Evolutionary conservation across 1,284 basidiomycete species (phyloP), one percentile per base, ranked within the genome.

Genomic region (Phlebopus sp.): DNA sequence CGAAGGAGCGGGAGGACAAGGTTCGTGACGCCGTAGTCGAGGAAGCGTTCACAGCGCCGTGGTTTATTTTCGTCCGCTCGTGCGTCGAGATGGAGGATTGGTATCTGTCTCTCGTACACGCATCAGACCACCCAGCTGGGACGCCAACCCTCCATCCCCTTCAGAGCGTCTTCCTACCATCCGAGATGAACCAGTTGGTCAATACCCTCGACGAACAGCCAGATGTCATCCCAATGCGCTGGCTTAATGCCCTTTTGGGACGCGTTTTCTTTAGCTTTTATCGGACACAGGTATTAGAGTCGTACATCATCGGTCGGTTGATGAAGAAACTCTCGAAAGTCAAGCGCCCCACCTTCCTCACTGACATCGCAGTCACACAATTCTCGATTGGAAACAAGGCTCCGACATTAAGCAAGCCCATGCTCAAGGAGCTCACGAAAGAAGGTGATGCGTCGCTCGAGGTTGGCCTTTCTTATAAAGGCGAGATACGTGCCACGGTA

Each of bases 301-400:
- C 80, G 46, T 89, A 86, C 64, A 92, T 99, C 67, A 90, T 94
- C 53, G 78, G 79, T 35, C 83, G 90, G 44, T 78, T 98, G 52
- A 96, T 95, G 84, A 92, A 91, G 72, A 98, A 98, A 64, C 73
- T 99, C 17, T 81, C 86, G 29, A 93, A 92, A 64, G 86, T 98
- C 60, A 92, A 92, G 61, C 85, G 87, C 5, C 94, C 95, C 0
- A 74, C 79, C 3, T 92, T 96, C 67, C 80, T 99, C 25, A 82
- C 86, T 6, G 90, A 95, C 49, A 78, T 99, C 51, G 77, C 84
- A 34, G 90, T 98, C 21, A 86, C 84, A 19, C 90, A 96, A 56
- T 94, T 97, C 45, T 89, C 90, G 40, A 84, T 97, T 32, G 96
- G 96, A 9, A 82, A 85, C 55, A 83, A 76, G 31, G 80, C 91